phyloP scores from a whole-genome alignment of 148 eudicot genomes.

The Gaultheria prostrata region DNA sequence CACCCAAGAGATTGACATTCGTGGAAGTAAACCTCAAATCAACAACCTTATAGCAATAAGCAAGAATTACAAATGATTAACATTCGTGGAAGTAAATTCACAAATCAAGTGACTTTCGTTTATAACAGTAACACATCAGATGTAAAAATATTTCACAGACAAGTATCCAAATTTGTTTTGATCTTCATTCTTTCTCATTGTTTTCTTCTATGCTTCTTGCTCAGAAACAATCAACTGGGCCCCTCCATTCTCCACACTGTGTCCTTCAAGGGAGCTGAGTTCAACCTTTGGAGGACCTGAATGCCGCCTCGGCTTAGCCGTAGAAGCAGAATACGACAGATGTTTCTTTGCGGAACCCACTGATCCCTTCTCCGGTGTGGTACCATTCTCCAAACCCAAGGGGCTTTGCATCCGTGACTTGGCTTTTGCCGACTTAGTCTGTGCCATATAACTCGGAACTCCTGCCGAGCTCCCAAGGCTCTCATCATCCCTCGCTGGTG shows the following conservation, averaged over 20 bases:
- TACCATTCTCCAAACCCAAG: slow-evolving; percentile 42
- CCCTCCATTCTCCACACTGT: slow-evolving; percentile 16
- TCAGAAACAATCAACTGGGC: slow-evolving; percentile 4
- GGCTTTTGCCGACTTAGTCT: slow-evolving; percentile 76
- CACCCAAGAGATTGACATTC: slow-evolving; percentile 4
- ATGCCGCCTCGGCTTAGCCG: slow-evolving; percentile 60
- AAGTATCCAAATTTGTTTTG: not conserved
- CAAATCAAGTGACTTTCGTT: slow-evolving; percentile 2
- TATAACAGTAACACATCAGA: not conserved
- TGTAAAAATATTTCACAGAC: not conserved
- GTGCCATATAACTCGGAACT: slow-evolving; percentile 83
- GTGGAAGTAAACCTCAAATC: slow-evolving; percentile 6
- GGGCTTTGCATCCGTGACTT: slow-evolving; percentile 51
- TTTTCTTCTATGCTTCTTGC: slow-evolving; percentile 9
- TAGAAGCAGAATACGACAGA: slow-evolving; percentile 65
- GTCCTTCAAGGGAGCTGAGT: slow-evolving; percentile 14
- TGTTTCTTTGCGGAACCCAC: slow-evolving; percentile 54
- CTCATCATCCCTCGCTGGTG: slow-evolving; percentile 61
- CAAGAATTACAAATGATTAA: slow-evolving; percentile 3
- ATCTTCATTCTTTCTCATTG: not conserved
- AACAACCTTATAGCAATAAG: slow-evolving; percentile 17
- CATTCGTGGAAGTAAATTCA: slow-evolving; percentile 2
- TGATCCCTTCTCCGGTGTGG: slow-evolving; percentile 46
- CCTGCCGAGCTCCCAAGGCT: slow-evolving; percentile 71
- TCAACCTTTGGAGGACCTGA: slow-evolving; percentile 49